These are phyloP conservation scores for Emergomyces orientalis DNA, from an alignment of 2,329 filamentous ascomycete species.

Conservation along the genomic window DNA sequence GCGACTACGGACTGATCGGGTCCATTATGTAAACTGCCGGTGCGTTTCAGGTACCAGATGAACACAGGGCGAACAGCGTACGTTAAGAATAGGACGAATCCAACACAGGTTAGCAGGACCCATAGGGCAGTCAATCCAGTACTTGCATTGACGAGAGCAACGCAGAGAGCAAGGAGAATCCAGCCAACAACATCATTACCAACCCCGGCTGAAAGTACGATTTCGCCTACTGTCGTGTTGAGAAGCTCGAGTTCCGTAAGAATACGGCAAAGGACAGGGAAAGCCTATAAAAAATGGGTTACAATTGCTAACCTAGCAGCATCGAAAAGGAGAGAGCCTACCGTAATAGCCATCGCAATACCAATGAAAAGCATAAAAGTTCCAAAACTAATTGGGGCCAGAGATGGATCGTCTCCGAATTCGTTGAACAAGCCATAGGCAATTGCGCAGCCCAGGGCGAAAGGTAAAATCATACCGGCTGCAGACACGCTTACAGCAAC, in stretches of 20 bases:
- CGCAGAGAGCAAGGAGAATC: slow-evolving; percentile 86
- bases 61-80: slow-evolving; percentile 66
- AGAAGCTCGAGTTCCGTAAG: slow-evolving; percentile 84
- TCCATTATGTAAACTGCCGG: slow-evolving; percentile 73
- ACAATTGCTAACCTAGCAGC: slow-evolving; percentile 8
- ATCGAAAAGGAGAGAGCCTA: slow-evolving; percentile 24
- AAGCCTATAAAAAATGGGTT: slow-evolving; percentile 39
- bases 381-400: slow-evolving; percentile 51
- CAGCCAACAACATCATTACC: slow-evolving; percentile 88
- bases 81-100: slow-evolving; percentile 66
- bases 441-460: slow-evolving; percentile 70
- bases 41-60: slow-evolving; percentile 61
- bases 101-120: slow-evolving; percentile 66
- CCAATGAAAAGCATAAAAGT: slow-evolving; percentile 73
- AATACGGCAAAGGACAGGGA: slow-evolving; percentile 89
- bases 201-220: slow-evolving; percentile 76
- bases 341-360: slow-evolving; percentile 87
- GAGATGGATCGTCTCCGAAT: slow-evolving; percentile 51
- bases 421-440: slow-evolving; percentile 71
- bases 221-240: slow-evolving; percentile 49
- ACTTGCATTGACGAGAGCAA: slow-evolving; percentile 82
- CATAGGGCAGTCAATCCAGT: slow-evolving; percentile 75
- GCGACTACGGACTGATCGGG: slow-evolving; percentile 78
- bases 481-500: slow-evolving; percentile 68
- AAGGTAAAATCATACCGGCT: slow-evolving; percentile 71